Conservation (phyloP, 331 rosid genomes). For the Quercus tomentella region DNA sequence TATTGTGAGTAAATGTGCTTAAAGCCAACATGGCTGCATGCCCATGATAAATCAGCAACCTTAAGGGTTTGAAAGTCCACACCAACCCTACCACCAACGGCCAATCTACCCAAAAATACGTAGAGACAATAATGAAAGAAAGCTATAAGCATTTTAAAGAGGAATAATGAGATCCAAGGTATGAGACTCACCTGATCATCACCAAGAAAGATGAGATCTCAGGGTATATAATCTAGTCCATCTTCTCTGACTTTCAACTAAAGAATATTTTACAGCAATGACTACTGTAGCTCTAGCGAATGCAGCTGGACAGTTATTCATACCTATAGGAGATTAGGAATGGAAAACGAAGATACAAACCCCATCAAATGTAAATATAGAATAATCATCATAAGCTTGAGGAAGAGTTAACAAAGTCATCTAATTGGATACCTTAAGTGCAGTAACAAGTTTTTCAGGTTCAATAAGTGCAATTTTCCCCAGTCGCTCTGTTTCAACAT, state of each 20-base stretch:
- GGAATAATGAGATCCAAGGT: not conserved
- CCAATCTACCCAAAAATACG: slow-evolving; percentile 2
- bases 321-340: slow-evolving; percentile 42
- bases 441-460: slow-evolving; percentile 92
- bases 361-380: slow-evolving; percentile 11
- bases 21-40: slow-evolving; percentile 94
- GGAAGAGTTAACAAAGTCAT: slow-evolving; percentile 14
- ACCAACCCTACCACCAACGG: slow-evolving; percentile 1
- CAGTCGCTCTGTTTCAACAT: slow-evolving; percentile 89
- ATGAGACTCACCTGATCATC: slow-evolving; percentile 78
- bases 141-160: slow-evolving; percentile 5
- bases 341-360: slow-evolving; percentile 6
- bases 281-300: slow-evolving; percentile 97
- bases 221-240: slow-evolving; percentile 89
- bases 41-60: slow-evolving; percentile 21
- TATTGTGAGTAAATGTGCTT: slow-evolving; percentile 94
- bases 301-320: slow-evolving; percentile 84
- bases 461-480: slow-evolving; percentile 96
- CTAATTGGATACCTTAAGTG: slow-evolving; percentile 69
- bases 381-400: not conserved
- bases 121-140: slow-evolving; percentile 5
- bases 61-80: slow-evolving; percentile 20
- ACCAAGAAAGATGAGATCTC: slow-evolving; percentile 90
- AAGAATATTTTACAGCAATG: slow-evolving; percentile 93
- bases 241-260: slow-evolving; percentile 96